Percentiles rank a stretch among this genome's conserved stretches.
Conservation (phyloP, 192 early-diverging fungal species). For the Coemansia nantahalensis region DNA sequence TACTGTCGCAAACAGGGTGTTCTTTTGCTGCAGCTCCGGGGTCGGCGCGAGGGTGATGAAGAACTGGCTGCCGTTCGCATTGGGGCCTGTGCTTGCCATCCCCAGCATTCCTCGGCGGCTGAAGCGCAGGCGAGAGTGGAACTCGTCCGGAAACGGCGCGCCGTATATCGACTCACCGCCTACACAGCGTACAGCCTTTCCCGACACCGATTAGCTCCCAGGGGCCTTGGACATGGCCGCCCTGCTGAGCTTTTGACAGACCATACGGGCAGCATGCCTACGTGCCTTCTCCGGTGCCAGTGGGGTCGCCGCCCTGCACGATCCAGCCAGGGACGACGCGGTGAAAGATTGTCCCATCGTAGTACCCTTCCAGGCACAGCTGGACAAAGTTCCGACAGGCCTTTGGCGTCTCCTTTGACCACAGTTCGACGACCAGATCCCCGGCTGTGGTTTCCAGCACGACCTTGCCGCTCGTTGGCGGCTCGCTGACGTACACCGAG, state of each 20-base stretch:
- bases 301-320: conserved; percentile 93
- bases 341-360: conserved; percentile 87
- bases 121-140: conserved; percentile 90
- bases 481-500: conserved; percentile 47
- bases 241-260: too few species aligned
- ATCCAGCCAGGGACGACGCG: conserved; percentile 88
- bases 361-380: conserved; percentile 87
- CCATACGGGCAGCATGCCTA: neutral
- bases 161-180: conserved; percentile 91
- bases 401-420: conserved; percentile 91
- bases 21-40: conserved; percentile 80
- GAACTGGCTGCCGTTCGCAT: conserved; percentile 90
- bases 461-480: conserved; percentile 66
- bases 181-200: conserved; percentile 3
- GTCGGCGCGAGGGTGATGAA: conserved; percentile 89
- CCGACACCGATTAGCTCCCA: neutral
- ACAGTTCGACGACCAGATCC: conserved; percentile 88
- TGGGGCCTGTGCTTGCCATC: conserved; percentile 81
- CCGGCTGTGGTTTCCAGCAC: conserved; percentile 82
- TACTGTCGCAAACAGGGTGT: conserved; percentile 93
- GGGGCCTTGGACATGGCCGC: neutral
- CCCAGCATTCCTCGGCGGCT: conserved; percentile 81
- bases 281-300: conserved; percentile 66
- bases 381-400: conserved; percentile 96
- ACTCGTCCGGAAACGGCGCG: conserved; percentile 84